Percentiles rank a stretch among this genome's conserved stretches.
Evolutionary conservation across 768 basidiomycete species (phyloP).

Genomic region (Paxillus rubicundulus): DNA sequence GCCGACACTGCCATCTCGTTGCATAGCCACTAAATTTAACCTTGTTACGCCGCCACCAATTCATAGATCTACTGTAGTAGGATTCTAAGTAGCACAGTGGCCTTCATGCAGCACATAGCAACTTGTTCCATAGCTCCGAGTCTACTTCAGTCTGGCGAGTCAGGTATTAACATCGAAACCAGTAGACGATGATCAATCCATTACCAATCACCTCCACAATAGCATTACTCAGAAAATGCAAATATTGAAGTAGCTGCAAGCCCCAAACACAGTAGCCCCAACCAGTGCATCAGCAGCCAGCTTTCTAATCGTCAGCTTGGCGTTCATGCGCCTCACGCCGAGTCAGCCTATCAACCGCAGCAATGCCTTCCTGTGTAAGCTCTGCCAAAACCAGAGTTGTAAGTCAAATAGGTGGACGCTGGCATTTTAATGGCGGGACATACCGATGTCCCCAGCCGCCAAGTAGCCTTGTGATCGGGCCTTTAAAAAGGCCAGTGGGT

Average conservation of each 20-base stretch:
- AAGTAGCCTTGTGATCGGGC: conserved; percentile 66
- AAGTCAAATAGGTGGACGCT: not conserved
- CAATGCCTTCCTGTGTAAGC: conserved; percentile 50
- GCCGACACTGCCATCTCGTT: too few relatives aligned
- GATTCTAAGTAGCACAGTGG: too few relatives aligned
- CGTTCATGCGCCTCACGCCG: conserved; percentile 7
- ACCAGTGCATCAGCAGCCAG: conserved; percentile 3
- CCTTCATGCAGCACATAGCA: too few relatives aligned
- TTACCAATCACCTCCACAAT: too few relatives aligned
- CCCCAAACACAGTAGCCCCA: conserved; percentile 5
- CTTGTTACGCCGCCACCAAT: too few relatives aligned
- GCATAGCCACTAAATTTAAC: too few relatives aligned
- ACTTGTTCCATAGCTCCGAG: not conserved
- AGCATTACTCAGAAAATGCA: not conserved
- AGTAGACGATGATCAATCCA: too few relatives aligned
- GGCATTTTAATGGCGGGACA: not conserved
- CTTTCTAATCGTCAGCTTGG: conserved; percentile 3
- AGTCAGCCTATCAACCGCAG: conserved; percentile 50
- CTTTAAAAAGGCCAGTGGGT: conserved; percentile 45
- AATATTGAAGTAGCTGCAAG: conserved; percentile 10
- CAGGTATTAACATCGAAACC: too few relatives aligned
- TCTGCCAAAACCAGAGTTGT: conserved; percentile 29
- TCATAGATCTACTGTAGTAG: too few relatives aligned
- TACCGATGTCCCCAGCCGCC: conserved; percentile 61
- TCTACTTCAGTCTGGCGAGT: not conserved